These are phyloP conservation scores for Cyberlindnera bimundalis DNA, from an alignment of 805 yeast genomes.

Conservation along the genomic window DNA sequence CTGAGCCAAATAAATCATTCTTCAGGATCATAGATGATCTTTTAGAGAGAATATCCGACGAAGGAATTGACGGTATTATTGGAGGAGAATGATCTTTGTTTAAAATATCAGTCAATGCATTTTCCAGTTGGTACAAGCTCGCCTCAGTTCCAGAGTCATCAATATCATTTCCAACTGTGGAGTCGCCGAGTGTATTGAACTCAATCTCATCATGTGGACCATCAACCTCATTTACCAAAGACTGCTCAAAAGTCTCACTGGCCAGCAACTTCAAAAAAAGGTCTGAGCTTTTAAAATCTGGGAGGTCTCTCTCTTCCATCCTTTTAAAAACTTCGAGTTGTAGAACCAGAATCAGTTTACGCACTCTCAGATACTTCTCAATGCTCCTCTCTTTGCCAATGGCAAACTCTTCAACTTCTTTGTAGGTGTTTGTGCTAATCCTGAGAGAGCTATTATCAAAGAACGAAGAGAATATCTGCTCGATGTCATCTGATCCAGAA, in stretches of 20 bases:
- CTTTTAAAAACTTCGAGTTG: constrained; percentile 51
- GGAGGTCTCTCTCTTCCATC: constrained; percentile 51
- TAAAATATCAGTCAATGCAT: constrained; percentile 18
- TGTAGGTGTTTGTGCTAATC: constrained; percentile 27
- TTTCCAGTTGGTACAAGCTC: constrained; percentile 12
- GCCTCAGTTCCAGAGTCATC: constrained; percentile 7
- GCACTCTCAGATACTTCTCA: constrained; percentile 46
- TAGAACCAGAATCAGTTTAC: constrained; percentile 54
- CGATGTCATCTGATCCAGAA: constrained; percentile 49
- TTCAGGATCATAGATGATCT: constrained; percentile 13
- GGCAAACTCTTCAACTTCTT: constrained; percentile 38
- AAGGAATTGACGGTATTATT: constrained; percentile 2
- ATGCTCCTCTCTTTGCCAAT: constrained; percentile 18
- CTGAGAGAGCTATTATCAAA: constrained; percentile 33
- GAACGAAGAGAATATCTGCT: constrained; percentile 43
- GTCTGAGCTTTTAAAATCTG: constrained; percentile 59
- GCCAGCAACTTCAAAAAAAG: constrained; percentile 51
- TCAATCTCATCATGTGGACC: constrained; percentile 13
- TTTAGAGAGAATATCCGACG: constrained; percentile 7
- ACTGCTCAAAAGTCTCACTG: constrained; percentile 34
- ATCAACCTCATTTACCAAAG: constrained; percentile 28
- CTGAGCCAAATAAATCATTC: constrained; percentile 26
- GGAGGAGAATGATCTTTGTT: constrained; percentile 9
- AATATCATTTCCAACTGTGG: constrained; percentile 1
- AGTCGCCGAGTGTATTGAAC: not conserved